These are phyloP conservation scores for Nemania sp. DNA, from an alignment of 2,329 filamentous ascomycete genomes.

Conservation along the genomic window DNA sequence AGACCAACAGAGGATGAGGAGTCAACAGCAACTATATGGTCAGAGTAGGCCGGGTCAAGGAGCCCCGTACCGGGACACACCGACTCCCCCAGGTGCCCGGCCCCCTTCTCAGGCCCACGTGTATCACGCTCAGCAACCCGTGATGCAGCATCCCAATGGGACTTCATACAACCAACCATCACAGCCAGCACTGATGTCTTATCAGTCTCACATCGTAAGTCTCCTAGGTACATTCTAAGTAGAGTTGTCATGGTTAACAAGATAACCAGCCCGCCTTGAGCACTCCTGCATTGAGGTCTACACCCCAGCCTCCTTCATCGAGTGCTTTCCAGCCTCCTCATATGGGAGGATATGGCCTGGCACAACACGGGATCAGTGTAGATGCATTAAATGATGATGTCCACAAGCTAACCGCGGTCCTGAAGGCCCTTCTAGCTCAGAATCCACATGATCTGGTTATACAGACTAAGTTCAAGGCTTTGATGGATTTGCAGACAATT, in stretches of 20 bases:
- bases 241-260: conserved; percentile 20
- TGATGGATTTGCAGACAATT: conserved; percentile 81
- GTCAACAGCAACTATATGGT: conserved; percentile 58
- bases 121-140: conserved; percentile 40
- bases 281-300: conserved; percentile 43
- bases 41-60: conserved; percentile 55
- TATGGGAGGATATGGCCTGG: conserved; percentile 45
- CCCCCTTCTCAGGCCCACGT: conserved; percentile 40
- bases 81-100: conserved; percentile 67
- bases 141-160: conserved; percentile 44
- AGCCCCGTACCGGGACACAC: conserved; percentile 68
- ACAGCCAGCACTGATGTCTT: conserved; percentile 31
- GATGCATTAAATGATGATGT: conserved; percentile 83
- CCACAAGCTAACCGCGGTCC: conserved; percentile 72
- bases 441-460: conserved; percentile 76
- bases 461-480: conserved; percentile 78
- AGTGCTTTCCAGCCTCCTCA: conserved; percentile 49
- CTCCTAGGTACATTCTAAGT: too few relatives aligned
- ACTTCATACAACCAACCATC: conserved; percentile 31
- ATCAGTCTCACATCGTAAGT: conserved; percentile 41
- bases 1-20: conserved; percentile 58
- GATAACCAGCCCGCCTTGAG: conserved; percentile 18
- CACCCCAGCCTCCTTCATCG: conserved; percentile 44
- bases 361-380: conserved; percentile 60
- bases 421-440: conserved; percentile 73